Conservation (phyloP, 2,329 filamentous ascomycete genomes). For the Ilyonectria sp. region DNA sequence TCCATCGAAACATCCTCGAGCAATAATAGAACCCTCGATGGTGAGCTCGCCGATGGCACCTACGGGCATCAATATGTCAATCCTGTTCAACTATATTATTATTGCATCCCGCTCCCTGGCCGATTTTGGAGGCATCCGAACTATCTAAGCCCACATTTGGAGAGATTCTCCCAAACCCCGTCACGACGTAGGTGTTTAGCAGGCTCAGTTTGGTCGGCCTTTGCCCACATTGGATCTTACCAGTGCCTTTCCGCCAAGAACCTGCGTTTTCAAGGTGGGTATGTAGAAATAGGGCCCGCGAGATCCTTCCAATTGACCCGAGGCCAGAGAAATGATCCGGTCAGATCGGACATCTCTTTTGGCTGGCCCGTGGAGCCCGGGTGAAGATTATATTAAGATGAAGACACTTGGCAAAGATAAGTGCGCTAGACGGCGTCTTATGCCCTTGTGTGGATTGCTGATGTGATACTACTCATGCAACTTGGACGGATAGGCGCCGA, state of each 20-base stretch:
- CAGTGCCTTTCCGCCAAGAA: background rate
- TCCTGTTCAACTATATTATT: slow-evolving; percentile 26
- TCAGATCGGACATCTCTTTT: background rate
- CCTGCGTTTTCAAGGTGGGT: background rate
- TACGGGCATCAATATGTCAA: slow-evolving; percentile 39
- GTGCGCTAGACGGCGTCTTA: too few relatives aligned
- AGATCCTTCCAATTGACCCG: background rate
- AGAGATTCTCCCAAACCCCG: background rate
- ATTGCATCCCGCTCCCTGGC: slow-evolving; percentile 1
- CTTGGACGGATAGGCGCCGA: too few relatives aligned
- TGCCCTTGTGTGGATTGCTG: too few relatives aligned
- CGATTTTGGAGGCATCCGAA: slow-evolving; percentile 16
- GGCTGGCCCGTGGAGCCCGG: background rate
- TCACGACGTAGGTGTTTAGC: slow-evolving; percentile 3
- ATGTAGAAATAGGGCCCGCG: background rate
- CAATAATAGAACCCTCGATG: slow-evolving; percentile 67
- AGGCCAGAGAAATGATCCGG: background rate
- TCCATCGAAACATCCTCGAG: slow-evolving; percentile 54
- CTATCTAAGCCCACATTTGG: background rate
- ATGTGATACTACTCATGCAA: too few relatives aligned
- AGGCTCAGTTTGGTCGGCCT: slow-evolving; percentile 1
- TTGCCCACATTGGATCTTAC: background rate
- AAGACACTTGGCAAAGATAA: too few relatives aligned
- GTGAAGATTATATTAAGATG: background rate
- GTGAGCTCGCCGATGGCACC: slow-evolving; percentile 58